Conservation (phyloP, 2,329 filamentous ascomycete genomes). For the Chlorencoelia australis region DNA sequence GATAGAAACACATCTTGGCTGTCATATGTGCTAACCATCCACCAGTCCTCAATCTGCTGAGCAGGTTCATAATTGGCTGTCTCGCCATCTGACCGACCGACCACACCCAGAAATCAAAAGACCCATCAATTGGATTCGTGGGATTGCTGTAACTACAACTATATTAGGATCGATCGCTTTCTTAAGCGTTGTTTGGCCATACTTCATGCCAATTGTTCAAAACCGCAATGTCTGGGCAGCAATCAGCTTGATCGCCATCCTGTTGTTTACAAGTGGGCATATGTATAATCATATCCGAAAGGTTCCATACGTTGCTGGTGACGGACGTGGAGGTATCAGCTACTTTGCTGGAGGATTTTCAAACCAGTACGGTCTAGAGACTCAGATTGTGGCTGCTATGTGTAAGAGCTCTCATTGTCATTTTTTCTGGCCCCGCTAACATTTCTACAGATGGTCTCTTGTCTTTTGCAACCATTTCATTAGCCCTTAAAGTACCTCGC, state of each 20-base stretch:
- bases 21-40: too few relatives aligned
- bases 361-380: conserved; percentile 88
- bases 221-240: conserved; percentile 93
- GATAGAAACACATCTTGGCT: too few relatives aligned
- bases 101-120: conserved; percentile 70
- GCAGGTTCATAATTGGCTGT: conserved; percentile 67
- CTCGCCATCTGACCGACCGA: conserved; percentile 65
- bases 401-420: conserved; percentile 51
- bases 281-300: conserved; percentile 99
- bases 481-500: conserved; percentile 86
- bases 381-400: conserved; percentile 85
- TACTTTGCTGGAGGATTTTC: conserved; percentile 92
- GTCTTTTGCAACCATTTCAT: conserved; percentile 81
- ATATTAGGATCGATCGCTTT: conserved; percentile 60
- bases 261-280: conserved; percentile 90
- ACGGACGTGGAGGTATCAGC: conserved; percentile 74
- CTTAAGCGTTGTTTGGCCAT: conserved; percentile 62
- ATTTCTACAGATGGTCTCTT: conserved; percentile 56
- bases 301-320: conserved; percentile 80
- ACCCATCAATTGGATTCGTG: conserved; percentile 78
- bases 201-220: conserved; percentile 70
- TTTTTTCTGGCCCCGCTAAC: conserved; percentile 16
- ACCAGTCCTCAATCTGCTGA: conserved; percentile 69
- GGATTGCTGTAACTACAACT: conserved; percentile 57
- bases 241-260: conserved; percentile 75